Conservation (phyloP, 2,329 filamentous ascomycete species). For the Dothidotthia symphoricarpi region DNA sequence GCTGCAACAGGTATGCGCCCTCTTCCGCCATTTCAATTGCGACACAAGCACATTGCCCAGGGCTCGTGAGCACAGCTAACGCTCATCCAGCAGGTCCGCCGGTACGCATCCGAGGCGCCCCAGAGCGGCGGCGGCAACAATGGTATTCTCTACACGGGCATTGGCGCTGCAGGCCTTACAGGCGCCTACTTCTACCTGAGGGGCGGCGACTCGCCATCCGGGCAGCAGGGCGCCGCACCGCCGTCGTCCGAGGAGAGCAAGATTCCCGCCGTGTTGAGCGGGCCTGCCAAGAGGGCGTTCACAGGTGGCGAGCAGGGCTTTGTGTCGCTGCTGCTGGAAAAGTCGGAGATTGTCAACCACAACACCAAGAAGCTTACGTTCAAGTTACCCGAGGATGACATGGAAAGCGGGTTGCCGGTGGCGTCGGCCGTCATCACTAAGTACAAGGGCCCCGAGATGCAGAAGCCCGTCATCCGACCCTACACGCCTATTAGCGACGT, state of each 20-base stretch:
- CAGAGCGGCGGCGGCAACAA: slow-evolving; percentile 46
- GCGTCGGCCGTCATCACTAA: slow-evolving; percentile 82
- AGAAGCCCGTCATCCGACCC: slow-evolving; percentile 85
- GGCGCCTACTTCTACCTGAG: slow-evolving; percentile 54
- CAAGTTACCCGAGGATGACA: slow-evolving; percentile 77
- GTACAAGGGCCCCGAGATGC: slow-evolving; percentile 76
- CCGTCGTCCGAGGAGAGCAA: slow-evolving; percentile 40
- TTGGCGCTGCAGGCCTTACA: slow-evolving; percentile 57
- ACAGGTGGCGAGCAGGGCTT: slow-evolving; percentile 89
- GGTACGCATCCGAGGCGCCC: slow-evolving; percentile 67
- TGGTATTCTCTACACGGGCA: slow-evolving; percentile 56
- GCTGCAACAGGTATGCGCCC: slow-evolving; percentile 41
- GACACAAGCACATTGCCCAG: slow-evolving; percentile 19
- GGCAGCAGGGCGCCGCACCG: slow-evolving; percentile 23
- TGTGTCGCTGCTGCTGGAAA: slow-evolving; percentile 74
- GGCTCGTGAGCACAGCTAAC: slow-evolving; percentile 19
- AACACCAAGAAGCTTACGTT: slow-evolving; percentile 95
- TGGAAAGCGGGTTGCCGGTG: slow-evolving; percentile 77
- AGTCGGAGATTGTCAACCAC: slow-evolving; percentile 78
- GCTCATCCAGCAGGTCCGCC: slow-evolving; percentile 57
- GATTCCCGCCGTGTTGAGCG: slow-evolving; percentile 41
- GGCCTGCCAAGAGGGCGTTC: slow-evolving; percentile 56
- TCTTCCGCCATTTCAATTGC: slow-evolving; percentile 10
- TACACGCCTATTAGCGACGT: slow-evolving; percentile 93
- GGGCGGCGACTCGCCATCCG: slow-evolving; percentile 29